Base-by-base conservation (phyloP, 805 yeast species). In the Diddensiella caesifluorescens region DNA sequence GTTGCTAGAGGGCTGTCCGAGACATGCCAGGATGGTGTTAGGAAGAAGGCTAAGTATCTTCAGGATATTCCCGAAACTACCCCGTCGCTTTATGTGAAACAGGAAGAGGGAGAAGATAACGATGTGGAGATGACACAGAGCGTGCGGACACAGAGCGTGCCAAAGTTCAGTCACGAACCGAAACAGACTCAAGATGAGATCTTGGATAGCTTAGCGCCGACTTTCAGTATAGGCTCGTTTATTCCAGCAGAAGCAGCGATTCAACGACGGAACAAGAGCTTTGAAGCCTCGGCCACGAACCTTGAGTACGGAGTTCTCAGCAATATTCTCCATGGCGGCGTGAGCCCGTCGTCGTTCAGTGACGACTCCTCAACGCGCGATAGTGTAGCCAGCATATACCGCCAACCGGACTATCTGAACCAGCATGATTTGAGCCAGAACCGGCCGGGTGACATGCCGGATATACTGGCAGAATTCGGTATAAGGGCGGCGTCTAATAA, bases 21-120 rank as follows among this genome's bases (percentile, higher is more conserved):
- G 12, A 69, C 84, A 0, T 90, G 97, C 64, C 76, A 75, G 23
- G 97, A 92, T 64, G 96, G 96, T 4, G 92, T 92, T 2, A 67
- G 97, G 35, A 83, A 83, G 64, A 83, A 84, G 64, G 69, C 69
- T n/a, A 90, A 90, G 60, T 89, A 89, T 50, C 61, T 89, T 41
- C 68, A 75, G 22, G 92, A 81, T 45, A 76, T 74, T 3, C 75
- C 77, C 1, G 66, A 63, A 22, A 45, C 53, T 9, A 27, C 19
- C 26, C 38, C 44, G 7, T n/a, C 39, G 3, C 50, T 34, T 7
- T 40, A 45, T 23, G 27, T 21, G 35, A 41, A 39, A 26, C 33
- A 16, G 25, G 50, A 42, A 19, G n/a, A n/a, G n/a, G n/a, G n/a
- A n/a, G n/a, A n/a, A n/a, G n/a, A n/a, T n/a, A n/a, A n/a, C n/a